Evolutionary conservation across 495 filamentous ascomycete species (phyloP), one percentile per base, ranked within the genome.

Genomic region (Penicillium silybi): DNA sequence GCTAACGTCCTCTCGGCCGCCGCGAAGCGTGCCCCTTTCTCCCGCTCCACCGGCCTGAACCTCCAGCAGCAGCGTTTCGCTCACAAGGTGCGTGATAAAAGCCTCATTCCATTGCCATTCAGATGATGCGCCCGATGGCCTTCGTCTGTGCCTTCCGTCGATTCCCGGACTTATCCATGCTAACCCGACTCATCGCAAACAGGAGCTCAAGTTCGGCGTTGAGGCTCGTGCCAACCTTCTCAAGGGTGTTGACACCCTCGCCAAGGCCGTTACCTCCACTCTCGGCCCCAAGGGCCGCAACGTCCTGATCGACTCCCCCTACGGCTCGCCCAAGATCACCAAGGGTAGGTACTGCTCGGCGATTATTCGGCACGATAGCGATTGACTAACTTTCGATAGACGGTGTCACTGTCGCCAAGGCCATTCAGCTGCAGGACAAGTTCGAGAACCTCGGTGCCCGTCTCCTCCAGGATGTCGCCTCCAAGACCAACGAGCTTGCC

Each of bases 401-500:
- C 73, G 91, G 91, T 85, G 91, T 96, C 32, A 95, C 88, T 57
- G 91, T 96, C 63, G 91, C 91, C 60, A 88, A 84, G 76, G 92
- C 92, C 49, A 89, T 98, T 62, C 84, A 83, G 56, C 83, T 98
- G 42, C 85, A 98, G 81, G 93, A 98, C 80, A 98, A 98, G 74
- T 98, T 96, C 74, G 95, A 98, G 78, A 97, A 98, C 79, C 88
- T 98, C 59, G 93, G 93, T 73, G 95, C 95, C 58, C 87, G 88
- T 63, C 83, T 98, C 50, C 82, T 98, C 59, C 92, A 97, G 79
- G 93, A 97, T 70, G 93, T 98, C 52, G 95, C 93, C 61, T 95
- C 89, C 64, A 98, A 98, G 85, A 98, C 93, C 57, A 98, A 98
- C 80, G 93, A 98, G 76, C 83, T 90, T 62, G 93, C 93, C 53